Percentiles rank a stretch among this genome's conserved stretches.
Evolutionary conservation across 169 alveolate genomes (phyloP).

Genomic region (Sarcocystis neurona): DNA sequence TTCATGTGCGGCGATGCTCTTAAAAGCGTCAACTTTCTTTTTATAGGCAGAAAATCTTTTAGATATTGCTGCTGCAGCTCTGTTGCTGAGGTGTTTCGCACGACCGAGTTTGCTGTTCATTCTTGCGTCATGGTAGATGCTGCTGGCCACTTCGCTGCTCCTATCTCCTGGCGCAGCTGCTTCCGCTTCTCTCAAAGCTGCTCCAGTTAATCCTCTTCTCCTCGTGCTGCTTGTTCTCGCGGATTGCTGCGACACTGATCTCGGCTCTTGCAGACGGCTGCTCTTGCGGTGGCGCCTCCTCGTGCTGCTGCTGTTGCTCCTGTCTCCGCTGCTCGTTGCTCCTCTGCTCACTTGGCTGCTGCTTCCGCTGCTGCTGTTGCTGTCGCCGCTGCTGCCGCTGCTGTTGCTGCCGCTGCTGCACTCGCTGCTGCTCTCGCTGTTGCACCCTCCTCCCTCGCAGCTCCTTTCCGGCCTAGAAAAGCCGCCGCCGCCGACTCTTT

Average conservation of each 20-base stretch:
- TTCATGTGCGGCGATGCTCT: conserved; percentile 10
- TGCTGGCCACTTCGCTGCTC: conserved; percentile 21
- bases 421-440: neutral
- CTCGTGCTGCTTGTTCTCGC: too few relatives aligned
- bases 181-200: neutral
- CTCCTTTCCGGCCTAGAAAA: neutral
- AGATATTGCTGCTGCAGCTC: neutral
- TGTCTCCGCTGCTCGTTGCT: neutral
- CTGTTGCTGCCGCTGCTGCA: conserved; percentile 24
- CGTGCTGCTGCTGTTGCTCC: conserved; percentile 36
- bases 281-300: conserved; percentile 17
- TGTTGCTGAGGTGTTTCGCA: neutral
- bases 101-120: conserved; percentile 8
- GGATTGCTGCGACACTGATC: too few relatives aligned
- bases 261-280: neutral
- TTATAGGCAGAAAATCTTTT: neutral
- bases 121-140: neutral
- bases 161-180: neutral
- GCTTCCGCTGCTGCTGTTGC: neutral
- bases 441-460: neutral
- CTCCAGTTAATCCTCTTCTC: too few relatives aligned
- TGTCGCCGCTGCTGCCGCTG: conserved; percentile 16
- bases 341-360: neutral
- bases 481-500: neutral
- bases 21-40: neutral